Base-by-base conservation (phyloP, 345 rosid genomes). In the Noccaea caerulescens region DNA sequence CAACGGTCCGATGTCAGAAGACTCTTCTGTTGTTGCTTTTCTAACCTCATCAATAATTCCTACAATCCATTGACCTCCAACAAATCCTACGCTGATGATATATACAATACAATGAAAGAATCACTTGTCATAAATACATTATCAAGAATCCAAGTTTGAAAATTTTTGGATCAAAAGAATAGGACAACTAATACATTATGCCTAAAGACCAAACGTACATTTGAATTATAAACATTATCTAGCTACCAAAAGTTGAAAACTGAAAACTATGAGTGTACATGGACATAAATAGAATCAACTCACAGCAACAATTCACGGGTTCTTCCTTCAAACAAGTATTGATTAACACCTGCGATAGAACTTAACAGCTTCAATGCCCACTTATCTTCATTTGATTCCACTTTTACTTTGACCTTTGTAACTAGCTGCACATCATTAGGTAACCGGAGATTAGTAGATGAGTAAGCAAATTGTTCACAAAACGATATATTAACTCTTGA, bases 291-390 rank as follows among this genome's bases (percentile, higher is more conserved):
- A 39, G 36, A 27, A 52, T 7, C 0, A 23, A 82, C 98, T 86
- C 82, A 92, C 98, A 92, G 38, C 8, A 84, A 82, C 50, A 92
- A 74, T 79, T 92, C 98, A 66, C 94, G 98, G 1, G 98, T 92
- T 69, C 81, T 54, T 42, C 96, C 94, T 70, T 89, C 85, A 10
- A 79, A 75, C 77, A 92, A 60, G 59, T 88, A 82, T 32, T 89
- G 98, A 58, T 86, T 82, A 44, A 81, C 82, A 41, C 92, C 85
- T 2, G 75, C 73, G 14, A 89, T 85, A 72, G 84, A 89, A 80
- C 84, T 83, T n/a, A 86, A 7, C 2, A 92, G 77, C 73, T 84
- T 88, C 61, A 84, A 6, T 3, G 94, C 98, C 87, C 98, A 92
- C 36, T 41, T 66, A 72, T 92, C 96, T 86, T 92, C 98, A 3